Evolutionary conservation across 2,329 filamentous ascomycete genomes (phyloP).

Genomic region (Phyllosticta citrichinensis): DNA sequence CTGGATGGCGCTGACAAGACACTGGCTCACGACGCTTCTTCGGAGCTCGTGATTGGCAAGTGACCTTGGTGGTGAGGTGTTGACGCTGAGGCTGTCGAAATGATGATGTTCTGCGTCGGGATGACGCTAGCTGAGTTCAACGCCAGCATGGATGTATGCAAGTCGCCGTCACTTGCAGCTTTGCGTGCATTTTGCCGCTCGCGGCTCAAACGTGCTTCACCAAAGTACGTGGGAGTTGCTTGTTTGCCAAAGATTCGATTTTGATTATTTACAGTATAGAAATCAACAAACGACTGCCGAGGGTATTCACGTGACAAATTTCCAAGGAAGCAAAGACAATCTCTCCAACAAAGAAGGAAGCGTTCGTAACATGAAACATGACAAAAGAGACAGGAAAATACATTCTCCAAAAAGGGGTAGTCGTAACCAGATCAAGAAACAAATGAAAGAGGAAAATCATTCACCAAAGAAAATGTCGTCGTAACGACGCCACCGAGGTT

Average conservation of each 20-base stretch:
- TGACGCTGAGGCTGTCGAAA: neutral
- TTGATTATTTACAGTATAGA: neutral
- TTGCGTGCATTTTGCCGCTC: neutral
- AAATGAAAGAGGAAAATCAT: neutral
- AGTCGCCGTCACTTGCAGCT: neutral
- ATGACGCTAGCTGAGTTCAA: neutral
- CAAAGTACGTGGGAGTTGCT: neutral
- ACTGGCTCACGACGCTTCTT: neutral
- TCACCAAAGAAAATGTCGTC: neutral
- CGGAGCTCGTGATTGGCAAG: neutral
- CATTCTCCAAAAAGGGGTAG: neutral
- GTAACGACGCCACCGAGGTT: neutral
- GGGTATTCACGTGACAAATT: neutral
- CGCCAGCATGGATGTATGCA: neutral
- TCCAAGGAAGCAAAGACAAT: neutral
- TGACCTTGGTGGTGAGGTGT: neutral
- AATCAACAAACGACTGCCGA: neutral
- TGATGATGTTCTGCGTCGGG: neutral
- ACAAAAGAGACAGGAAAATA: neutral
- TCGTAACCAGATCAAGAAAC: too few relatives aligned
- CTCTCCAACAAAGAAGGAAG: neutral
- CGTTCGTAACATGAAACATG: neutral
- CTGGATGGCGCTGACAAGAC: neutral
- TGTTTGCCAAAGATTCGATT: neutral
- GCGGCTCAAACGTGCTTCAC: neutral